Evolutionary conservation across 306 rosid species (phyloP).

Genomic region (Hippophae rhamnoides): DNA sequence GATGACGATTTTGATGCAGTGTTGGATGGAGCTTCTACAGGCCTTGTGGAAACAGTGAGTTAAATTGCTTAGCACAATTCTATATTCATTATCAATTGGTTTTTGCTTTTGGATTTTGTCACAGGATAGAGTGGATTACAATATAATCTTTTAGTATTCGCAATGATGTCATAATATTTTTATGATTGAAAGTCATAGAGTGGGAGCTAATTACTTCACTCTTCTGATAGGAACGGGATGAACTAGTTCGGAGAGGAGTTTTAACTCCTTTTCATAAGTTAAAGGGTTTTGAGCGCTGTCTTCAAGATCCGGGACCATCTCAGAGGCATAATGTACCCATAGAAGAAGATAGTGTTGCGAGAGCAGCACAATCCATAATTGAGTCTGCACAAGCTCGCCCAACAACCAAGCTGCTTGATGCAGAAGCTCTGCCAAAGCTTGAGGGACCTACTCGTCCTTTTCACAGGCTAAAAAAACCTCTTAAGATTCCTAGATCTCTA

Average conservation of each 20-base stretch:
- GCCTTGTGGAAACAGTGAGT: conserved; percentile 94
- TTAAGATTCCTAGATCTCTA: conserved; percentile 32
- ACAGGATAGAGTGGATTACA: background rate
- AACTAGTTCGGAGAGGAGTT: conserved; percentile 74
- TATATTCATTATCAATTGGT: background rate
- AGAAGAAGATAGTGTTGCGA: conserved; percentile 56
- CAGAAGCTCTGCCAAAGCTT: conserved; percentile 68
- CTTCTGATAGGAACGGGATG: conserved; percentile 77
- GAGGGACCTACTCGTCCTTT: conserved; percentile 78
- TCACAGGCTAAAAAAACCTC: conserved; percentile 52
- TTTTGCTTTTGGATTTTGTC: background rate
- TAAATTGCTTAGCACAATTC: conserved; percentile 8
- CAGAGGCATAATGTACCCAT: conserved; percentile 25
- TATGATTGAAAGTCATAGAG: conserved; percentile 10
- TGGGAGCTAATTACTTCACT: conserved; percentile 22
- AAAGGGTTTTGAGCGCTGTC: conserved; percentile 79
- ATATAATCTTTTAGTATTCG: conserved; percentile 1
- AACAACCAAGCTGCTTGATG: conserved; percentile 66
- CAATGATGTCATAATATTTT: background rate
- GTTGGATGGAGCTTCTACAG: conserved; percentile 86
- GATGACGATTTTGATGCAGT: conserved; percentile 77
- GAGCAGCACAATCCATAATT: conserved; percentile 52
- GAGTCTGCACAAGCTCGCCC: conserved; percentile 90
- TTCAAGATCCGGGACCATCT: conserved; percentile 54
- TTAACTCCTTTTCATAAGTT: conserved; percentile 90